phyloP scores from a whole-genome alignment of 345 rosid species.

The Citrus sp. region DNA sequence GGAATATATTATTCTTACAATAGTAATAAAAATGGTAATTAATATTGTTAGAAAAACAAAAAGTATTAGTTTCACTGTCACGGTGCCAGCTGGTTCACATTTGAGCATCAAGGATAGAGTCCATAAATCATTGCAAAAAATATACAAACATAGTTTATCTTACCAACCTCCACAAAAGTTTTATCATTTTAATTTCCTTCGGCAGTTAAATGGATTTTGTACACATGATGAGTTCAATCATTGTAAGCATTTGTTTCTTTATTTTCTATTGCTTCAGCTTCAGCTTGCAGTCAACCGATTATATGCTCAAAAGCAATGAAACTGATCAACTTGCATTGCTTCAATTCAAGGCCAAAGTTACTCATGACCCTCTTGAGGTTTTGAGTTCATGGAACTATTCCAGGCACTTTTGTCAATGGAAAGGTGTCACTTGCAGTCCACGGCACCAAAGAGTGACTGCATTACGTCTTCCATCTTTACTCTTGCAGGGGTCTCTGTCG shows the following conservation, averaged over 20 bases:
- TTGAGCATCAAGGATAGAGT: no score
- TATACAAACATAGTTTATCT: no score
- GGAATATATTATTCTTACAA: no score
- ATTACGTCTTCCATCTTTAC: not conserved
- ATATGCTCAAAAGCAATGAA: not conserved
- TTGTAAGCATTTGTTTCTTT: not conserved
- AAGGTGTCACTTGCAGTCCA: not conserved
- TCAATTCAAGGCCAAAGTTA: not conserved
- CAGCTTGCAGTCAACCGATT: not conserved
- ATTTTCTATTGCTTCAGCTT: not conserved
- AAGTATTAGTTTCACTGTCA: no score
- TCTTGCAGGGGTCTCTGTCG: not conserved
- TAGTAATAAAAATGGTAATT: no score
- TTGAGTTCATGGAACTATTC: not conserved
- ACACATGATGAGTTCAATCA: not conserved
- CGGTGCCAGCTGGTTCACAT: no score
- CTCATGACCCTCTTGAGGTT: not conserved
- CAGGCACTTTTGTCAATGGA: not conserved
- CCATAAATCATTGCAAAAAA: no score
- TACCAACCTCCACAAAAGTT: no score
- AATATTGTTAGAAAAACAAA: no score
- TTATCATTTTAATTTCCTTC: no score
- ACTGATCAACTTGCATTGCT: constrained; percentile 5
- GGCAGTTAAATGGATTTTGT: not conserved
- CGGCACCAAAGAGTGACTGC: not conserved